phyloP scores from a whole-genome alignment of 2,329 filamentous ascomycete species.

The Phialemoniopsis sp. region DNA sequence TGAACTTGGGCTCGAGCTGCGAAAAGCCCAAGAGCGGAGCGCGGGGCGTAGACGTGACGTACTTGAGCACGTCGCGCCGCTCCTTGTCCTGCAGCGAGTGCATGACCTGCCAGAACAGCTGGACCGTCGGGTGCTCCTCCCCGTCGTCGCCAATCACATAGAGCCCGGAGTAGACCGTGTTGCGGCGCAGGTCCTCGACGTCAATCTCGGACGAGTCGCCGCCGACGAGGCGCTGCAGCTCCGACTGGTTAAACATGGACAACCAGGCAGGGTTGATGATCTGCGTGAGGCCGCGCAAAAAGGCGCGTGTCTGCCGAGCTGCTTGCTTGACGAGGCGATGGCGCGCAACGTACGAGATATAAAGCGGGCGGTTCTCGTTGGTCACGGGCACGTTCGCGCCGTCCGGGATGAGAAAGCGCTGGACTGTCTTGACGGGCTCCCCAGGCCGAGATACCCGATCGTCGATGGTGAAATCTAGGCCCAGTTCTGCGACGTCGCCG shows the following conservation, averaged over 20 bases:
- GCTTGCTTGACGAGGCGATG: slow-evolving; percentile 83
- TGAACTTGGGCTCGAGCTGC: slow-evolving; percentile 80
- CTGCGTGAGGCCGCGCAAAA: slow-evolving; percentile 77
- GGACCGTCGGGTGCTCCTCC: slow-evolving; percentile 77
- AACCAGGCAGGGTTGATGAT: slow-evolving; percentile 94
- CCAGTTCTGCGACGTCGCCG: slow-evolving; percentile 75
- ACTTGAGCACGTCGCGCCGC: slow-evolving; percentile 83
- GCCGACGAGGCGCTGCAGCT: slow-evolving; percentile 88
- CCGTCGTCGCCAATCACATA: slow-evolving; percentile 89
- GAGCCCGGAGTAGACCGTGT: slow-evolving; percentile 84
- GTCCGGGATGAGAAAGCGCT: slow-evolving; percentile 70
- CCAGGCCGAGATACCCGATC: slow-evolving; percentile 54
- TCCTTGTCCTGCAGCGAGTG: slow-evolving; percentile 69
- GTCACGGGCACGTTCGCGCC: slow-evolving; percentile 78
- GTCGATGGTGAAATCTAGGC: slow-evolving; percentile 84
- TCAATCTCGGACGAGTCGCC: slow-evolving; percentile 85
- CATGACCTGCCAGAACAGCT: slow-evolving; percentile 92
- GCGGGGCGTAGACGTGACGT: slow-evolving; percentile 89
- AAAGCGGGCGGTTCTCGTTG: slow-evolving; percentile 89
- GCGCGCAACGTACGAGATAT: slow-evolving; percentile 86
- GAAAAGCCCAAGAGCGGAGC: slow-evolving; percentile 87
- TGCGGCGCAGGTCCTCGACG: slow-evolving; percentile 75
- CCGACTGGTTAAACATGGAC: slow-evolving; percentile 96
- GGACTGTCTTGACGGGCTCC: slow-evolving; percentile 55
- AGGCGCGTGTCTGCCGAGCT: slow-evolving; percentile 76